Conservation (phyloP, 345 rosid species). For the Syzygium jambos region DNA sequence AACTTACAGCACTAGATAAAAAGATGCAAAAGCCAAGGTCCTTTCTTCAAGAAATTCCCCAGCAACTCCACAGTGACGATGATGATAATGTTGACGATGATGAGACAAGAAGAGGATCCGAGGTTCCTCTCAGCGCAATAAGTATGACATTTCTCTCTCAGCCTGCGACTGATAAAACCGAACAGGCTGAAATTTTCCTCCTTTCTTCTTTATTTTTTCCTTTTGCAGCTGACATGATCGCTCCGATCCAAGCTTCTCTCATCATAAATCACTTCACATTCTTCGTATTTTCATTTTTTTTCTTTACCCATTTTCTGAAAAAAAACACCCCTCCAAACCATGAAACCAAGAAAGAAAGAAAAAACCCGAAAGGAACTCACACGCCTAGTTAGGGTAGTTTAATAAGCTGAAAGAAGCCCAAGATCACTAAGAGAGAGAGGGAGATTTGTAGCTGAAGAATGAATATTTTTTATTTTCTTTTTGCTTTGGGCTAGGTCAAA, state of each 20-base stretch:
- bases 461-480: not conserved
- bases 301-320: not conserved
- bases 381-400: not conserved
- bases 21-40: constrained; percentile 18
- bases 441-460: constrained; percentile 24
- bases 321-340: not conserved
- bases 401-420: constrained; percentile 4
- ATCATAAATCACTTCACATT: constrained; percentile 1
- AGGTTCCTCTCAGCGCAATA: constrained; percentile 82
- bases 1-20: constrained; percentile 21
- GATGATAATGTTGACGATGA: not conserved
- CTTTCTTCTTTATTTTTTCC: constrained; percentile 8
- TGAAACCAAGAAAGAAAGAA: not conserved
- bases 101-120: constrained; percentile 86
- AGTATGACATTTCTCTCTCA: constrained; percentile 2
- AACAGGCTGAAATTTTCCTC: constrained; percentile 31
- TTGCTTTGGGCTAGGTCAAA: constrained; percentile 34
- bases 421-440: constrained; percentile 27
- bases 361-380: constrained; percentile 10
- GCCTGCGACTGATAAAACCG: constrained; percentile 25
- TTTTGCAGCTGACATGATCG: constrained; percentile 68
- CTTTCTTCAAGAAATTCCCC: not conserved
- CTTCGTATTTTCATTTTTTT: not conserved
- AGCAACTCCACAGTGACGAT: not conserved
- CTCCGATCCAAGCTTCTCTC: constrained; percentile 32